Evolutionary conservation across 192 early-diverging fungal species (phyloP), one percentile per base, ranked within the genome.

Genomic region (Chytriomyces sp.): DNA sequence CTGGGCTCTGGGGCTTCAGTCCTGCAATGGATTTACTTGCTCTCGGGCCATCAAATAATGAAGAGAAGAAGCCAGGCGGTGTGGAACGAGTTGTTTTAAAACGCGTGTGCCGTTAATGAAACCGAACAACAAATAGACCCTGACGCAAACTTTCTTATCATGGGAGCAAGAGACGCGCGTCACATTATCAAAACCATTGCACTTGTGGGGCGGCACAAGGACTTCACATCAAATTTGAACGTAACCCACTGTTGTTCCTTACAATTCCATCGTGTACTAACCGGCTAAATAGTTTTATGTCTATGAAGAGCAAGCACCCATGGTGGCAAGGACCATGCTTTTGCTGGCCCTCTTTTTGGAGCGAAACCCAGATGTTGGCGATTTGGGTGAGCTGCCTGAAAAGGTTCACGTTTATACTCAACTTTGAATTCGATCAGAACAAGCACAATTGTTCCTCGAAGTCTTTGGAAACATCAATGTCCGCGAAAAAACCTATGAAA

Each of bases 131-230:
- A n/a, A n/a, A n/a, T n/a, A n/a, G n/a, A 67, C 56, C 32, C 52
- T 10, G 32, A 36, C 12, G 59, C 72, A 8, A 19, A 73, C 44
- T 38, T 88, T 26, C 75, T 88, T 14, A 17, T 86, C 6, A 49
- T 85, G n/a, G 85, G 79, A 37, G 62, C 74, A 12, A 53, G 40
- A 39, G 86, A 88, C 64, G 44, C 72, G 6, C 66, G 82, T 33
- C 83, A 85, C 73, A 72, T 87, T 6, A 59, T 86, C 49, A 82
- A 85, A 54, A 88, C 86, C 2, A 54, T 83, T 12, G 64, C 81
- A 0, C 62, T 70, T 32, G 14, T 60, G 3, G 64, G 78, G 59
- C 64, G 84, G 37, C 72, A 86, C 44, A 68, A 55, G n/a, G 25
- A 52, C 17, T 53, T 49, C 10, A 54, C 6, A 4, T 38, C 77